Conservation (phyloP, 169 alveolate genomes). For the Plasmodium gallinaceum region DNA sequence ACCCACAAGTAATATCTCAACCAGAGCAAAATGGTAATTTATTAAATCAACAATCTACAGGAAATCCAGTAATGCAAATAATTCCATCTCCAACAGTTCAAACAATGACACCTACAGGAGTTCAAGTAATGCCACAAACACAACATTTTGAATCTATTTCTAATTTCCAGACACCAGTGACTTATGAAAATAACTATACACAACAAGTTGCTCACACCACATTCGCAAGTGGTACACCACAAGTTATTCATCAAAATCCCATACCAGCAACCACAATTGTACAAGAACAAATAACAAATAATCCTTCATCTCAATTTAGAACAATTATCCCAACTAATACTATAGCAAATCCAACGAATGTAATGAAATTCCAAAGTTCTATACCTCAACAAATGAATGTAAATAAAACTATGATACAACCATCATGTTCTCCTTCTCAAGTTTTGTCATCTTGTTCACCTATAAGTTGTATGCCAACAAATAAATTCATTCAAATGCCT, state of each 20-base stretch:
- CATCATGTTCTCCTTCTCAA: conserved; percentile 21
- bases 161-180: not conserved
- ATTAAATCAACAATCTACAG: conserved; percentile 22
- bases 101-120: conserved; percentile 1
- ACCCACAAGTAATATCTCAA: conserved; percentile 15
- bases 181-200: conserved; percentile 5
- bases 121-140: conserved; percentile 11
- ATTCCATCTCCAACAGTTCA: conserved; percentile 10
- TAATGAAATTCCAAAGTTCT: not conserved
- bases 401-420: conserved; percentile 30
- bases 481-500: conserved; percentile 6
- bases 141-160: conserved; percentile 18
- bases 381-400: conserved; percentile 9
- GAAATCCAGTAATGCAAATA: conserved; percentile 6
- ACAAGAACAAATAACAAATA: conserved; percentile 10
- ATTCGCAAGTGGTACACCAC: conserved; percentile 4
- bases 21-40: conserved; percentile 12
- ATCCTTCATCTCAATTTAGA: conserved; percentile 12
- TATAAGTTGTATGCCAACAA: conserved; percentile 30
- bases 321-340: conserved; percentile 34
- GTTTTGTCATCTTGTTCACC: conserved; percentile 37
- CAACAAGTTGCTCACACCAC: conserved; percentile 22
- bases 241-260: conserved; percentile 12
- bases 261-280: conserved; percentile 8
- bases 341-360: not conserved